These are phyloP conservation scores for Phytophthora litchii DNA, from an alignment of 352 stramenopile species.

Conservation along the genomic window DNA sequence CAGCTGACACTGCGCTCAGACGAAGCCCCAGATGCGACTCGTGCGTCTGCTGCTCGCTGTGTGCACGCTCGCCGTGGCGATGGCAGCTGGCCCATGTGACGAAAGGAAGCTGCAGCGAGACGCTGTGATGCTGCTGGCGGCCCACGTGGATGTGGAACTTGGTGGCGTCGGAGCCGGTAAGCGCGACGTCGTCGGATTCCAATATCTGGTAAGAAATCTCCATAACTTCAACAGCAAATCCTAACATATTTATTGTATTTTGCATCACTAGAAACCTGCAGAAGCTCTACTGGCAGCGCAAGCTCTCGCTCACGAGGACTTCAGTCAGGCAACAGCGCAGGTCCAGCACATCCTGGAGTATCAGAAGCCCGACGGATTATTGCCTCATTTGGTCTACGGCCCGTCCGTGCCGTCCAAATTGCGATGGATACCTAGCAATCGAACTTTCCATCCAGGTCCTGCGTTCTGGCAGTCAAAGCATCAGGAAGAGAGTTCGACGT, in stretches of 20 bases:
- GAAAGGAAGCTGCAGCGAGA: conserved; percentile 55
- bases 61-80: conserved; percentile 7
- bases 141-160: conserved; percentile 70
- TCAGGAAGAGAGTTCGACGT: not conserved
- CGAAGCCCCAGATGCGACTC: too few relatives aligned
- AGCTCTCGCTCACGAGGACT: conserved; percentile 81
- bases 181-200: conserved; percentile 62
- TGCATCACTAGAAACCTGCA: conserved; percentile 53
- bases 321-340: conserved; percentile 57
- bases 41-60: conserved; percentile 7
- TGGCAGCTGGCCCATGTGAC: conserved; percentile 38
- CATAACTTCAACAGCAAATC: not conserved
- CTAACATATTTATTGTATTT: conserved; percentile 20
- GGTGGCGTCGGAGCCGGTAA: conserved; percentile 66
- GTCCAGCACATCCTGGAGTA: conserved; percentile 75
- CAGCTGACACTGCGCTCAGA: not conserved
- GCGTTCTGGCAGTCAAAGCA: conserved; percentile 56
- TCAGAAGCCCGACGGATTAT: conserved; percentile 55
- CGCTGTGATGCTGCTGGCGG: conserved; percentile 44
- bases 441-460: conserved; percentile 81
- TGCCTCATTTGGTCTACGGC: conserved; percentile 82
- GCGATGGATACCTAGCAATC: conserved; percentile 66
- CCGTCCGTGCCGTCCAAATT: conserved; percentile 56
- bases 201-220: conserved; percentile 63
- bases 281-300: conserved; percentile 82